Percentiles rank a stretch among this genome's conserved stretches.
Evolutionary conservation across 78 protist genomes (phyloP).

Genomic region (Isochrysis galbana): DNA sequence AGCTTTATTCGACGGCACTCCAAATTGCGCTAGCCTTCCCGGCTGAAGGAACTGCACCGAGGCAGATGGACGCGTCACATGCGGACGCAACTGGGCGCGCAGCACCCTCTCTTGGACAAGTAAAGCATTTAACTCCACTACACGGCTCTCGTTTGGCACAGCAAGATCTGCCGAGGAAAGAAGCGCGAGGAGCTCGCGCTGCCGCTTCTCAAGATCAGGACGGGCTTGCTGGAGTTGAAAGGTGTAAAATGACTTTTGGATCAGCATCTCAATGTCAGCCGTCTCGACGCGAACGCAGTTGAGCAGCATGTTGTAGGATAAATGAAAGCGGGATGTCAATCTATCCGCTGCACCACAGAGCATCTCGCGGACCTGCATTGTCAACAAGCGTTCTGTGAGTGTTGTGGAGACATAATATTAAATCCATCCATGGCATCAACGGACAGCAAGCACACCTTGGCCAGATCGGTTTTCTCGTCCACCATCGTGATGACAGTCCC

Average conservation of each 20-base stretch:
- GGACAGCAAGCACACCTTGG: constrained; percentile 69
- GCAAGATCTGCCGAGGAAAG: neutral
- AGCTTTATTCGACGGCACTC: too few relatives aligned
- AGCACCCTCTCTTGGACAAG: constrained; percentile 5
- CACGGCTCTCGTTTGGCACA: neutral
- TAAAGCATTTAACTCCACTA: neutral
- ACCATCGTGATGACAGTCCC: constrained; percentile 89
- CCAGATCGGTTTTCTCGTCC: constrained; percentile 83
- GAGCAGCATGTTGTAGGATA: constrained; percentile 90
- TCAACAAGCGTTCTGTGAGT: too few relatives aligned
- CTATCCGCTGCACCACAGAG: constrained; percentile 86
- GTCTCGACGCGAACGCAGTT: constrained; percentile 89
- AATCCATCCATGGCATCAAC: constrained; percentile 86
- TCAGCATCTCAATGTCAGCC: constrained; percentile 73
- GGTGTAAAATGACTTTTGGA: constrained; percentile 83
- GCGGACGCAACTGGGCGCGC: constrained; percentile 51
- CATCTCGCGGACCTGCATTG: too few relatives aligned
- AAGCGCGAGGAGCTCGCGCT: neutral
- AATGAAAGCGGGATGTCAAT: constrained; percentile 83
- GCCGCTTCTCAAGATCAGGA: constrained; percentile 58
- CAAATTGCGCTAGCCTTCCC: neutral
- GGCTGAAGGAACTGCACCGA: constrained; percentile 16
- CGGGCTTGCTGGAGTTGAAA: constrained; percentile 70
- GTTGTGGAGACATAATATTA: too few relatives aligned
- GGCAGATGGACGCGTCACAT: constrained; percentile 57